Base-by-base conservation (phyloP, 2,329 filamentous ascomycete genomes). In the Bipolaris sorokiniana region DNA sequence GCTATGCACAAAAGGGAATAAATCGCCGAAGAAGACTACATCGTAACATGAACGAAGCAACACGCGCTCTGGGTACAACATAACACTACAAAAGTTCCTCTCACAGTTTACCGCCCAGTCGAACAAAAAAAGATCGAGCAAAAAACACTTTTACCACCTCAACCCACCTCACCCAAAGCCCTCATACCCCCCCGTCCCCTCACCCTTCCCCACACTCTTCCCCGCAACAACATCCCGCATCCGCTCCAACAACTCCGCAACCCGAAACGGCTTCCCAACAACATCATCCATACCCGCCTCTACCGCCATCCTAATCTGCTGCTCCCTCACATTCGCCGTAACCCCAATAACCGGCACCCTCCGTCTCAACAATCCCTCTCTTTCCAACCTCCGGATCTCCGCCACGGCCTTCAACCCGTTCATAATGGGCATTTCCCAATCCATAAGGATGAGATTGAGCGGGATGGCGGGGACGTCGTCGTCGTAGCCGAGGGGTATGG, bases 201-300 rank as follows among this genome's bases (percentile, higher is more conserved):
- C 23, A 6, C 18, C 18, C 20, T 40, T 23, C 9, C 15, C 47
- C 13, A 10, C 42, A 0, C 51, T 46, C 10, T 3, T 31, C 28
- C 28, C 10, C 4, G 56, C 51, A 2, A 68, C 59, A 16, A 66
- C 55, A 0, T 54, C 54, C 36, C 44, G 62, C 65, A 72, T 71
- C 7, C 62, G 63, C 1, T 41, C 53, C 26, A 70, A 54, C 37
- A 75, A 48, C 45, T 73, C 71, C 1, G 58, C 58, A 22, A 74
- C 67, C 2, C 67, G 59, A 71, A 93, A 94, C 3, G 91, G 90
- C 71, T 94, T 94, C 1, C 88, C 88, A 34, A 94, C 89, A 41
- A 92, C 86, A 74, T 74, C 66, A n/a, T 75, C 72, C 73, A 76
- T 76, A 3, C 73, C 74, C 0, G 68, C 71, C 23, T 67, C 51